Percentiles rank a stretch among this genome's conserved stretches.
phyloP scores from a whole-genome alignment of 1,284 basidiomycete species.

The Trichosporon sp. region DNA sequence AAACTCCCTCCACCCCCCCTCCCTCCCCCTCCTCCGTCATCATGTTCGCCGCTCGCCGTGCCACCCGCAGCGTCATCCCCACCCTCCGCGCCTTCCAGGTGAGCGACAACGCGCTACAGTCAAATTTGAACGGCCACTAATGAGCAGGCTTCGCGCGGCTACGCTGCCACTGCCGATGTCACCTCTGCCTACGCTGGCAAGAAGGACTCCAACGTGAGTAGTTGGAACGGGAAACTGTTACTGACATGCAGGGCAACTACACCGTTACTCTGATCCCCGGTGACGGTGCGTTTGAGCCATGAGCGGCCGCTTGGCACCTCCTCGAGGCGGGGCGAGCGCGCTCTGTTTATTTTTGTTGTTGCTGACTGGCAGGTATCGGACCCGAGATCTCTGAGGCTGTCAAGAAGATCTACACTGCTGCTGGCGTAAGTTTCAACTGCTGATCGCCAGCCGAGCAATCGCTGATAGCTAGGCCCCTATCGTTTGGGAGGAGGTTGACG shows the following conservation, averaged over 20 bases:
- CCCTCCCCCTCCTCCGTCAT: conserved; percentile 3
- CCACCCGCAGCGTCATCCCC: conserved; percentile 16
- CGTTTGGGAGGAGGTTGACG: conserved; percentile 98
- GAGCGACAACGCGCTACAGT: not conserved
- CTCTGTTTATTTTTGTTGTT: conserved; percentile 5
- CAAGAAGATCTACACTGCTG: conserved; percentile 88
- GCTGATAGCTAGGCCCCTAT: conserved; percentile 75
- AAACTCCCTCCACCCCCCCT: not conserved
- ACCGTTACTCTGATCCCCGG: conserved; percentile 58
- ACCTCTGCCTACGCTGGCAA: conserved; percentile 84
- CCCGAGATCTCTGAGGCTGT: conserved; percentile 97
- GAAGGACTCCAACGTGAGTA: conserved; percentile 79
- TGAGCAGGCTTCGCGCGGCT: conserved; percentile 45
- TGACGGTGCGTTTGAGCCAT: conserved; percentile 37
- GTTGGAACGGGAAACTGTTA: not conserved
- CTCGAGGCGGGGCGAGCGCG: not conserved
- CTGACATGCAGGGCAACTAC: conserved; percentile 77
- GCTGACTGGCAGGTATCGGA: conserved; percentile 74
- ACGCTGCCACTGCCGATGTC: conserved; percentile 46
- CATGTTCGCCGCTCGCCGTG: conserved; percentile 19
- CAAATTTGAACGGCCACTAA: conserved; percentile 1
- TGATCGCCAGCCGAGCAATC: not conserved
- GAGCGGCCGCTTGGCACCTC: not conserved
- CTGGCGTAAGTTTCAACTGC: conserved; percentile 63
- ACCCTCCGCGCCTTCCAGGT: conserved; percentile 20